Evolutionary conservation across 164 flowering plant genomes (phyloP), one percentile per base, ranked within the genome.

Genomic region (Hamamelis virginiana): DNA sequence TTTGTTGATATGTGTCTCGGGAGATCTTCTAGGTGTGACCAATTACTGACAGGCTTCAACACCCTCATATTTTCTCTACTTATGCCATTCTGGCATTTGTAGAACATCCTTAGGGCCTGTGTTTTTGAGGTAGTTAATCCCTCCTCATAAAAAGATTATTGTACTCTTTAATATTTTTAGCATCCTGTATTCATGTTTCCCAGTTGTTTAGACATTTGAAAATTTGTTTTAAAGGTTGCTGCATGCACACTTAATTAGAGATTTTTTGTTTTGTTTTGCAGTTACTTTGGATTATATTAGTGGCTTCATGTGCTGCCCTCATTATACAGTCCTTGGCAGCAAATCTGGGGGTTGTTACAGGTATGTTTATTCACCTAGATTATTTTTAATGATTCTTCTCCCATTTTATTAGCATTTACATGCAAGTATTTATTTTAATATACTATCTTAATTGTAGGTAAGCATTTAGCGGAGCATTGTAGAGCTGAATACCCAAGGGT

Each of bases 331-430:
- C 96, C 38, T 70, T 94, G 61, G 92, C 98, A 53, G 97, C 98
- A 70, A 94, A 94, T 75, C 85, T 94, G 3, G 98, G 98, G 56
- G 98, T 91, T 67, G 98, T 94, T 65, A 94, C 98, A 72, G 98
- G 98, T 84, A 51, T 21, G 23, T 55, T 59, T 68, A 16, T 28
- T 50, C 33, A 12, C 48, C 51, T 48, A 18, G 23, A 16, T 70
- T 5, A 0, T 59, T 62, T 52, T 33, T 56, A 25, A 21, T 26
- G 26, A 11, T 14, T 4, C 2, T 27, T 19, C 41, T 11, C 21
- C 26, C n/a, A 21, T 58, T 46, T 18, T 22, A 22, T 27, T 67
- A 28, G 58, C 64, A 48, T 18, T 38, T 9, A 51, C 8, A 11
- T 18, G 18, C 50, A 41, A 27, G 28, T 16, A 12, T 59, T 41